Evolutionary conservation across 2,329 filamentous ascomycete species (phyloP).

Genomic region (Sclerotinia trifoliorum): DNA sequence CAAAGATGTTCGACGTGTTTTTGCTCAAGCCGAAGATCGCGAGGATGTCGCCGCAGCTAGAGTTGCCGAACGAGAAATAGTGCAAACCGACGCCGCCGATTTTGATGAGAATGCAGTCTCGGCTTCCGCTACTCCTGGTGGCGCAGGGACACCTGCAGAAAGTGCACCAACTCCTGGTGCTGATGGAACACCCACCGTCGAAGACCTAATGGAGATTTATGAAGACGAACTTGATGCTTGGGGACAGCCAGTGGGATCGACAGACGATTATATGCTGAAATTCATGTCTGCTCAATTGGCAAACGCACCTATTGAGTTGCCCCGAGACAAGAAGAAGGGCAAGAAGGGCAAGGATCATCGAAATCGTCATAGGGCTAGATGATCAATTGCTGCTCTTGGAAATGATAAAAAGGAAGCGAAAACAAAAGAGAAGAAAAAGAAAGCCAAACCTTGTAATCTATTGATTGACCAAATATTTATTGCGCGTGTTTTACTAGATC

Average conservation of each 20-base stretch:
- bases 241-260: conserved; percentile 56
- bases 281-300: conserved; percentile 64
- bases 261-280: conserved; percentile 74
- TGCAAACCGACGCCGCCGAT: conserved; percentile 79
- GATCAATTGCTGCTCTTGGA: conserved; percentile 24
- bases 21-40: conserved; percentile 87
- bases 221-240: conserved; percentile 54
- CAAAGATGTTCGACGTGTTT: conserved; percentile 66
- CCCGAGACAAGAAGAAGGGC: conserved; percentile 62
- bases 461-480: conserved; percentile 17
- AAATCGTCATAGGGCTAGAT: conserved; percentile 37
- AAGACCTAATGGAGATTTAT: conserved; percentile 34
- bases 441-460: conserved; percentile 20
- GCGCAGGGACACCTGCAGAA: conserved; percentile 35
- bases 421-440: neutral
- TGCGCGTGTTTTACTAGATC: conserved; percentile 24
- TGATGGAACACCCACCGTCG: conserved; percentile 31
- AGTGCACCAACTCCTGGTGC: conserved; percentile 46
- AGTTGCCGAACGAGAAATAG: conserved; percentile 82
- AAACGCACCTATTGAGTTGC: conserved; percentile 59
- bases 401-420: neutral
- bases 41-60: conserved; percentile 90
- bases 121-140: conserved; percentile 36
- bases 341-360: conserved; percentile 46
- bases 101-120: conserved; percentile 65